A percentile compares a stretch with the other conserved stretches of the same genome.
Conservation (phyloP, 257 asterid species). For the Jacaranda mimosifolia region DNA sequence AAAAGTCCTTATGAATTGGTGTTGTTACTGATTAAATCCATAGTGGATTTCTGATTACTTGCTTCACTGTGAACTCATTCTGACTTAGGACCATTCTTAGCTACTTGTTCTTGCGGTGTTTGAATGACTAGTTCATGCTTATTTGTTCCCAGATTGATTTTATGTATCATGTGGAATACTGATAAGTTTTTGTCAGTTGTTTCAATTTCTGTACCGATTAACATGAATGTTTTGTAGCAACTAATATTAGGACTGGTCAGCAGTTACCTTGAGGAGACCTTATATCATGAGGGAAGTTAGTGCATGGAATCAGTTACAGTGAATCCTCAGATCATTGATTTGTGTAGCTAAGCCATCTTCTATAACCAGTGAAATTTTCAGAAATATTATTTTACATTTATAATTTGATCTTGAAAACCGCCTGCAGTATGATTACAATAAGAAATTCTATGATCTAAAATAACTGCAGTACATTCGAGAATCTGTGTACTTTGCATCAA, state of each 20-base stretch:
- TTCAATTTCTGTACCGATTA: not conserved
- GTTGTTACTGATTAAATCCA: no score
- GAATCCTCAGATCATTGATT: not conserved
- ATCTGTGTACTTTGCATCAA: not conserved
- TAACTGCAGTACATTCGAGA: not conserved
- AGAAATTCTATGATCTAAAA: not conserved
- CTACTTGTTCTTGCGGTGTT: not conserved
- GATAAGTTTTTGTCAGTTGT: not conserved
- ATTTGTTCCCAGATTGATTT: not conserved
- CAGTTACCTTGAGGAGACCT: slow-evolving; percentile 10
- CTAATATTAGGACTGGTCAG: not conserved
- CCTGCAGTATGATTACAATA: not conserved
- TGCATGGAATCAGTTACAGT: not conserved
- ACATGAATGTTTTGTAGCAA: not conserved
- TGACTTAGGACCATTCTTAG: not conserved
- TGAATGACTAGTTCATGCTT: slow-evolving; percentile 2
- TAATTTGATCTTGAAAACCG: not conserved
- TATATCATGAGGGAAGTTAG: not conserved
- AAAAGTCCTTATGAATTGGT: no score
- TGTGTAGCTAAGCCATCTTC: not conserved
- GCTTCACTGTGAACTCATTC: not conserved
- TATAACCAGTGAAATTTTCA: not conserved
- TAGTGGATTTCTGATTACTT: not conserved
- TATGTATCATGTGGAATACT: not conserved
- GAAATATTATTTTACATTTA: not conserved